Evolutionary conservation across 352 stramenopile species (phyloP), one percentile per base, ranked within the genome.

Genomic region (Phytophthora macrochlamydospora): DNA sequence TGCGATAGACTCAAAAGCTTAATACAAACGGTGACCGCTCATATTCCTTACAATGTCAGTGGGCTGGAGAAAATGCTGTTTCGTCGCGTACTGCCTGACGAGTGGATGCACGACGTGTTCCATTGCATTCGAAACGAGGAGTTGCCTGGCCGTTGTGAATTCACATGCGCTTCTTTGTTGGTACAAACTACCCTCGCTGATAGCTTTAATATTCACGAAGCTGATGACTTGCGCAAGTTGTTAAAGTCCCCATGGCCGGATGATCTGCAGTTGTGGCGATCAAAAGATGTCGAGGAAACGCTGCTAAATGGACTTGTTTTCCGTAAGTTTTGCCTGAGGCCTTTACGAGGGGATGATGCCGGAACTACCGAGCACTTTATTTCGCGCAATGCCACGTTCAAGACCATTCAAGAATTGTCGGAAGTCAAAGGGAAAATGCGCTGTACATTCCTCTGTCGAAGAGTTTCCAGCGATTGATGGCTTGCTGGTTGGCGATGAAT

Each of bases 381-480:
- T 31, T 54, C 54, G 11, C 44, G 63, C 12, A 71, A 69, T 44
- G 63, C 59, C 46, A 49, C 3, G 28, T 69, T 38, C n/a, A 9
- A 59, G 51, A 51, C 65, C 8, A 68, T 73, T 67, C 55, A 74
- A 64, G 48, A 51, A 7, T 49, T 60, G 55, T 65, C 65, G 38
- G 64, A 73, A 52, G 74, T 74, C 7, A 66, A 28, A 61, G 68
- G 56, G 18, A 69, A 57, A 56, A 69, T 57, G 35, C 33, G 49
- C 31, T 75, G 46, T 62, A 74, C 54, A 63, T 78, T 33, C 65
- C 62, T 4, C 35, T 74, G n/a, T 78, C 62, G 61, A 70, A 73
- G 51, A 70, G 42, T 11, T 75, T 62, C 70, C 70, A 55, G 58
- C 56, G 59, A 69, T 71, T 55, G 61, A 78, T 71, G 62, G 46